Base-by-base conservation (phyloP, 176 grass and related monocot species). In the Phoenix dactylifera region DNA sequence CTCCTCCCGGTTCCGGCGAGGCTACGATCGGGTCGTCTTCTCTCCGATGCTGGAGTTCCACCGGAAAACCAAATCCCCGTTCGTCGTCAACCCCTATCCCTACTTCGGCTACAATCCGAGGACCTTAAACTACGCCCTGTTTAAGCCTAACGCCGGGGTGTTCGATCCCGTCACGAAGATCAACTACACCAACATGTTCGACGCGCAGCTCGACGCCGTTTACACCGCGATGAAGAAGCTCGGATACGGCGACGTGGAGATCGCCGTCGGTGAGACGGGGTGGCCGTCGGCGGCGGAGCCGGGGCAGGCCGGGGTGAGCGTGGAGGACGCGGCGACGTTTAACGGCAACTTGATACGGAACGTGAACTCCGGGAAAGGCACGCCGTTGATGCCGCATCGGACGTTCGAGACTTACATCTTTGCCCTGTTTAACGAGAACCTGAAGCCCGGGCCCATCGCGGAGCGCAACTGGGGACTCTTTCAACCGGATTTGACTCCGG, bases 181-280 rank as follows among this genome's bases (percentile, higher is more conserved):
- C 52, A 87, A 72, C 71, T 96, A 96, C 91, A 96, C 91, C 22
- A 87, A 68, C 91, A 90, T 90, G 86, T 72, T 96, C 22, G 74
- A 84, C 28, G 77, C 91, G 3, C 86, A 90, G 83, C 79, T 96
- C 52, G 91, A 96, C 69, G 91, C 91, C 16, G 50, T 96, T 18
- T 74, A 87, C 80, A 53, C 64, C 0, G 83, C 91, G 2, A 96
- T 96, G 91, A 64, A 77, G 16, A 74, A 49, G 57, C 60, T 85
- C 20, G 80, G 80, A 0, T 96, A 35, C 69, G 80, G 74, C 0
- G 91, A 82, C n/a, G 91, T 96, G 5, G 54, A 62, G 6, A 87
- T 96, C 68, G 83, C 77, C 16, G 53, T 96, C 1, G 91, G 91
- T 1, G 91, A 96, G 86, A 89, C 91, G 0, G 91, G 91, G 0